Base-by-base conservation (phyloP, 2,329 filamentous ascomycete species). In the Claviceps arundinis region DNA sequence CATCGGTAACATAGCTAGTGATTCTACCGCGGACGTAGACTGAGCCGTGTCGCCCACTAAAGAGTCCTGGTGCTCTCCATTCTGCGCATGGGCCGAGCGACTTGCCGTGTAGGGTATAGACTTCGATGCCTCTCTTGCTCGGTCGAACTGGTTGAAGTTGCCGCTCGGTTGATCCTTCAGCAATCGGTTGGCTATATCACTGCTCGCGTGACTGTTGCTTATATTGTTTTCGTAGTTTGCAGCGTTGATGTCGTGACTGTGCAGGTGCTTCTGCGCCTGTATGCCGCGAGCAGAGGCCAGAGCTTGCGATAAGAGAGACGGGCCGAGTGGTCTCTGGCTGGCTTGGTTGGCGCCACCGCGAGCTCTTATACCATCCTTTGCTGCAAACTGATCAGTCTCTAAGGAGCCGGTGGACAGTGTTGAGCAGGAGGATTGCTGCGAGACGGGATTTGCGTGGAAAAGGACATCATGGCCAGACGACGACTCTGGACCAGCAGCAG, bases 261-360 rank as follows among this genome's bases (percentile, higher is more conserved):
- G 47, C 19, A 22, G 46, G 11, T 50, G 26, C 17, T 54, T 49
- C 22, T 53, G 51, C 8, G 45, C 59, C 19, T 62, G 58, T 48
- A 78, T 77, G 61, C 76, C 76, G 61, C 77, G 75, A 61, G 76
- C 77, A 66, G 75, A 77, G 63, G 76, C 76, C 64, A 80, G 69
- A 62, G 77, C 76, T 66, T 80, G 74, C 55, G 75, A 73, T 65
- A 80, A 70, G 59, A 80, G 64, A 54, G 77, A 80, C 58, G 76
- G 73, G 56, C 76, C 76, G 61, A 66, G 68, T 60, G 72, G 68
- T 41, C 53, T 50, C 37, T 50, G 53, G 26, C 24, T 47, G 7
- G 26, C 26, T 46, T 62, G 72, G 67, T 60, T 69, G 69, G 57
- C 70, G 67, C 57, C 65, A 61, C 57, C 66, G 61, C 71, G 66